Evolutionary conservation across 352 stramenopile species (phyloP).

Genomic region (Vaucheria bursata): DNA sequence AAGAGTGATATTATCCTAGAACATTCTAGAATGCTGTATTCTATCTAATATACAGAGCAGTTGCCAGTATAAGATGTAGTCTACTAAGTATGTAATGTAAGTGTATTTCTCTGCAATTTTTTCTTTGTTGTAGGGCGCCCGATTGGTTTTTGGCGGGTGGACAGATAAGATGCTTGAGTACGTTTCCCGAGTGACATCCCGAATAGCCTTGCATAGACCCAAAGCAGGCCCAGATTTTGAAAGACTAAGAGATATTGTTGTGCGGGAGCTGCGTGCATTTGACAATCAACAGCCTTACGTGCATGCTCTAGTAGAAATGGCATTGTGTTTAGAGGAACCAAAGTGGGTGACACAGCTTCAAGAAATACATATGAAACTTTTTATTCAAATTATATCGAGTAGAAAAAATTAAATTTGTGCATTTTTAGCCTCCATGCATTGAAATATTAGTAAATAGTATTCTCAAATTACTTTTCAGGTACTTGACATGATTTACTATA

Average conservation of each 20-base stretch:
- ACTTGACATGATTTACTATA: no score
- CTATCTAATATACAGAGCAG: no score
- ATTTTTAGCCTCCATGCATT: no score
- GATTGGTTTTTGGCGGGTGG: constrained; percentile 24
- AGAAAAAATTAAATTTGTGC: background rate
- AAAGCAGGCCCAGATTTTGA: background rate
- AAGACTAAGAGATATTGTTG: background rate
- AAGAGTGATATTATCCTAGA: no score
- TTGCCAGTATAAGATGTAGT: no score
- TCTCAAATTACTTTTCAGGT: no score
- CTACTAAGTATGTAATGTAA: no score
- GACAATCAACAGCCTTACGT: constrained; percentile 37
- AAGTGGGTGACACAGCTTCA: constrained; percentile 14
- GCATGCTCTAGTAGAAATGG: constrained; percentile 25
- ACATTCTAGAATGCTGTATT: no score
- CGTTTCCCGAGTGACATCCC: constrained; percentile 17
- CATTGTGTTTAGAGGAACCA: constrained; percentile 23
- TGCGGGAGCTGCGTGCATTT: constrained; percentile 21
- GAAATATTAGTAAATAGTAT: background rate
- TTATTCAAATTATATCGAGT: background rate
- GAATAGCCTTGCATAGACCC: background rate
- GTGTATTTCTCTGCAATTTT: no score
- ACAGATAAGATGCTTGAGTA: constrained; percentile 43
- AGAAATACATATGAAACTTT: no score
- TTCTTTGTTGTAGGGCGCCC: no score